Evolutionary conservation across 2,329 filamentous ascomycete species (phyloP), one percentile per base, ranked within the genome.

Genomic region (Rhynchosporium secalis): DNA sequence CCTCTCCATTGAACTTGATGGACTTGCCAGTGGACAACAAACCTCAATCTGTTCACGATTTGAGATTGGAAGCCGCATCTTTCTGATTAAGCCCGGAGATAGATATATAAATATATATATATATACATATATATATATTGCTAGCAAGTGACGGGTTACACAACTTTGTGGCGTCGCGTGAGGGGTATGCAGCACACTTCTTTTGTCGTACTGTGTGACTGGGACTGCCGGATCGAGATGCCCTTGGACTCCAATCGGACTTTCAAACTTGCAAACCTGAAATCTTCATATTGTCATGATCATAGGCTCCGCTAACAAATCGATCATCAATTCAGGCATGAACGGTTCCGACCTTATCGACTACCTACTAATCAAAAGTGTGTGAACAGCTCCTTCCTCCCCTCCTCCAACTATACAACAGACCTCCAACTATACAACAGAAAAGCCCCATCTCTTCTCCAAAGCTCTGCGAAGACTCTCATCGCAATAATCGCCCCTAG

Each of bases 121-220:
- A n/a, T 15, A 20, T 31, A 12, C 36, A 15, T 38, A 36, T 45
- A 43, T 47, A 40, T 33, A 7, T 31, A 45, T 38, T 31, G n/a
- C 45, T 33, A 56, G 40, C 20, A 20, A 20, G 20, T 20, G 54
- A 36, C 40, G 1, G 20, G 52, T 38, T 15, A 38, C 46, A 45
- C 51, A 20, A 26, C 7, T 31, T 40, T 20, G 20, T 20, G 20
- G 20, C 20, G 20, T 20, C 20, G 20, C 20, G 36, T 56, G 43
- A 48, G n/a, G 54, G 58, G 29, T 56, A 46, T 33, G 58, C 49
- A 38, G 29, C 41, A 51, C 40, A 49, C 29, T 38, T 55, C n/a
- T 13, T 45, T 33, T 33, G 8, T 43, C 41, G 20, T 4, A 61
- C 51, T 49, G 38, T 61, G 51, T 61, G 59, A 61, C 40, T 49